These are phyloP conservation scores for Suillus lakei DNA, from an alignment of 768 basidiomycete genomes.

Conservation along the genomic window DNA sequence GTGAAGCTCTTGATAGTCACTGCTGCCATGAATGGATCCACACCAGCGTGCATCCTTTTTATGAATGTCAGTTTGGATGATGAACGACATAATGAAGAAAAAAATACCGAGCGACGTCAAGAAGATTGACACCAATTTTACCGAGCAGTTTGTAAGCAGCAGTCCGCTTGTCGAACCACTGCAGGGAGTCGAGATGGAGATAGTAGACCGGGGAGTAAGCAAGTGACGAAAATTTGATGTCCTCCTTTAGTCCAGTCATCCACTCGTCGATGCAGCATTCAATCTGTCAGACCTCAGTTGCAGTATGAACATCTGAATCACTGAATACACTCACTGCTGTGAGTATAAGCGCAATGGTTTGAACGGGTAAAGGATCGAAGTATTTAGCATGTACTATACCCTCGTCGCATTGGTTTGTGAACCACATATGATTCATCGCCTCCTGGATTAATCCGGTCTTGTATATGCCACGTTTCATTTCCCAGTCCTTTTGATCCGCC, in stretches of 20 bases:
- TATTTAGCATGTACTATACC: conserved; percentile 25
- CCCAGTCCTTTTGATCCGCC: neutral
- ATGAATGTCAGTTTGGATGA: conserved; percentile 2
- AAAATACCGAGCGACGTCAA: conserved; percentile 6
- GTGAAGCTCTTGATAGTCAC: neutral
- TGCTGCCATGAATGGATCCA: neutral
- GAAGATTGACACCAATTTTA: conserved; percentile 3
- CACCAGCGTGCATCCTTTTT: conserved; percentile 11
- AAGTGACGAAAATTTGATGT: conserved; percentile 12
- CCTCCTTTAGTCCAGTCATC: conserved; percentile 13
- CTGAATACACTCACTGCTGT: neutral
- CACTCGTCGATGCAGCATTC: conserved; percentile 20
- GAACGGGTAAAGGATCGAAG: conserved; percentile 26
- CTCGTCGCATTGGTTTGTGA: conserved; percentile 29
- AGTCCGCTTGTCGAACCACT: conserved; percentile 7
- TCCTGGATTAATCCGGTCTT: conserved; percentile 30
- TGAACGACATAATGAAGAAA: neutral
- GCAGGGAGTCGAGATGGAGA: conserved; percentile 9
- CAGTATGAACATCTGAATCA: neutral
- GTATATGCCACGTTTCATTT: conserved; percentile 25
- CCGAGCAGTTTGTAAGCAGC: conserved; percentile 8
- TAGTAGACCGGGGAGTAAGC: conserved; percentile 13
- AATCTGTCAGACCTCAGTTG: conserved; percentile 9
- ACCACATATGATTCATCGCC: conserved; percentile 29
- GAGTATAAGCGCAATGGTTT: conserved; percentile 10